Evolutionary conservation across 1,284 basidiomycete genomes (phyloP).

Genomic region (Ganoderma sinense): DNA sequence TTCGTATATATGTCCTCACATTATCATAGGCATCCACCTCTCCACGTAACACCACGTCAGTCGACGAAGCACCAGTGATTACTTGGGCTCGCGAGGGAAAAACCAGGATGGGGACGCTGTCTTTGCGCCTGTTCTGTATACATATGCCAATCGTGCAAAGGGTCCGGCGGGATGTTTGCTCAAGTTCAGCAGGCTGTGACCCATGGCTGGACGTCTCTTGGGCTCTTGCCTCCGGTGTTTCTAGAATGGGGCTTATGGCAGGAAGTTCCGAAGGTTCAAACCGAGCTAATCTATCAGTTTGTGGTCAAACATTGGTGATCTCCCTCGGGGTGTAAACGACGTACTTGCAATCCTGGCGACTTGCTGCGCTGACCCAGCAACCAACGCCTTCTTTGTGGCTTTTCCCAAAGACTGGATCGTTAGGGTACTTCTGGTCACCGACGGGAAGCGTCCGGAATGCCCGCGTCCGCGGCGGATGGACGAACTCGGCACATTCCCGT

Average conservation of each 20-base stretch:
- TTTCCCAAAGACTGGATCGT: conserved; percentile 18
- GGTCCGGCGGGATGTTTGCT: too few species aligned
- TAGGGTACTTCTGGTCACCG: conserved; percentile 5
- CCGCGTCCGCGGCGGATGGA: conserved; percentile 17
- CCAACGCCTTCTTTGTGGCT: conserved; percentile 23
- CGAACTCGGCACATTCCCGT: conserved; percentile 23
- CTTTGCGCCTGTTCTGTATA: conserved; percentile 24
- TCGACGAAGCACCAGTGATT: too few species aligned
- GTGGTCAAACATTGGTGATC: not conserved
- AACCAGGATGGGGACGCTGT: conserved; percentile 9
- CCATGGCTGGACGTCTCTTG: too few species aligned
- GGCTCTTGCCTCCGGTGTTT: too few species aligned
- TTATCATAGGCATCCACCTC: not conserved
- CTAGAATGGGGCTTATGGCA: too few species aligned
- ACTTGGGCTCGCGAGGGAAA: conserved; percentile 17
- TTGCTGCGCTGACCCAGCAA: conserved; percentile 18
- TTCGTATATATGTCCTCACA: not conserved
- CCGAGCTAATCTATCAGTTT: not conserved
- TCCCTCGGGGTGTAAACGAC: not conserved
- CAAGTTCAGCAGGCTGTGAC: too few species aligned
- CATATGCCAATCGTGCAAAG: conserved; percentile 13
- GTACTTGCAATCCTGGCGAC: conserved; percentile 13
- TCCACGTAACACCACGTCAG: too few species aligned
- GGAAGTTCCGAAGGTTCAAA: too few species aligned
- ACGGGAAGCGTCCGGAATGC: conserved; percentile 14